Base-by-base conservation (phyloP, 495 filamentous ascomycete species). In the Amphirosellinia nigrospora region DNA sequence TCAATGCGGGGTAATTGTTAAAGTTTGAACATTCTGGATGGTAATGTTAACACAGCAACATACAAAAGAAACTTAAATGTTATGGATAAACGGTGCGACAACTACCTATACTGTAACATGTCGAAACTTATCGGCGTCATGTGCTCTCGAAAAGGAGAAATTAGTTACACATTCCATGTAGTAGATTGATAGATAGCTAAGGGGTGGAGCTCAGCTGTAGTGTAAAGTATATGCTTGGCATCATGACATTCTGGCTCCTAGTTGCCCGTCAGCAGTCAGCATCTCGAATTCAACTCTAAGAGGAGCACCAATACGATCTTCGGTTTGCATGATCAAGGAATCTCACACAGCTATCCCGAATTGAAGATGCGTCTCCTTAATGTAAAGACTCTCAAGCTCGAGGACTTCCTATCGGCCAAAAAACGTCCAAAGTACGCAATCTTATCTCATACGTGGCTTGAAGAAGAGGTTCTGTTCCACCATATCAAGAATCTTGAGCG, bases 401-500 rank as follows among this genome's bases (percentile, higher is more conserved):
- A 56, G 28, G 28, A 56, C 53, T 32, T 30, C 26, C n/a, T n/a
- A 19, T 56, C 9, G 1, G n/a, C 9, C 53, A 56, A 56, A 8
- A 56, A 34, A 30, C 53, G 53, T 15, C 30, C 30, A n/a, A 56
- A 56, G 53, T 56, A 56, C n/a, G 53, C 53, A 6, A 56, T 56
- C 53, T 56, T 56, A 34, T 56, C 53, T 34, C 53, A 56, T 34
- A 56, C 53, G 4, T 56, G 53, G 53, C 28, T 34, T 7, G 28
- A 56, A 56, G 53, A 56, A 34, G 53, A 56, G 8, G 53, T 34
- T 3, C 28, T 56, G 28, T 56, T 56, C 28, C 6, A 56, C 13
- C 53, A 56, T 34, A 56, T 56, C 28, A 16, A 56, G 15, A 56
- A 19, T 16, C 53, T 56, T 19, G 53, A 56, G 4, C 53, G 26